phyloP scores from a whole-genome alignment of 208 protist species.

The Endotrypanum monterogeii region DNA sequence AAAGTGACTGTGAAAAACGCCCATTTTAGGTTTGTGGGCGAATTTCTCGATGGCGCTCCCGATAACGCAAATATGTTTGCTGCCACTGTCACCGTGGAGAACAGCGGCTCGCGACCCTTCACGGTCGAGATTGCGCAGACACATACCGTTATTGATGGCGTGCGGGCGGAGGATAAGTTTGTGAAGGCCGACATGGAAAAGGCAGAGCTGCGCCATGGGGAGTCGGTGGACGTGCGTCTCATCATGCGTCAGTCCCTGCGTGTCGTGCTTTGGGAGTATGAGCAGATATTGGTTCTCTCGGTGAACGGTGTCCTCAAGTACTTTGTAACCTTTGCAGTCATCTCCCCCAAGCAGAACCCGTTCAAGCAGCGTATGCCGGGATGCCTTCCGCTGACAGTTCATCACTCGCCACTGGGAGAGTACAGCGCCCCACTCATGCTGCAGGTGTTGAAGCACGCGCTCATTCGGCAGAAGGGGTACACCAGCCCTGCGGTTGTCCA shows the following conservation, averaged over 20 bases:
- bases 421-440: constrained; percentile 80
- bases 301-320: constrained; percentile 67
- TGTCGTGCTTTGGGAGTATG: constrained; percentile 56
- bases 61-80: constrained; percentile 37
- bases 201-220: constrained; percentile 50
- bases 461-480: constrained; percentile 74
- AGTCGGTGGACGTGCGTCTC: constrained; percentile 66
- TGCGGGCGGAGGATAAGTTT: constrained; percentile 51
- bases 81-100: constrained; percentile 55
- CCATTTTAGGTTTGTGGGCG: constrained; percentile 68
- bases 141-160: constrained; percentile 75
- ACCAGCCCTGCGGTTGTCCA: constrained; percentile 49
- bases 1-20: constrained; percentile 49
- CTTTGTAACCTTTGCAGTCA: constrained; percentile 72
- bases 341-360: constrained; percentile 60
- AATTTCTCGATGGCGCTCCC: constrained; percentile 27
- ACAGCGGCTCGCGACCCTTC: constrained; percentile 55
- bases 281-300: constrained; percentile 73
- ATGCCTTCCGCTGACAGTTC: constrained; percentile 67
- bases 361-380: constrained; percentile 65
- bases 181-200: constrained; percentile 49
- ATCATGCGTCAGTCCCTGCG: constrained; percentile 43
- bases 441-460: constrained; percentile 81
- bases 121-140: constrained; percentile 60
- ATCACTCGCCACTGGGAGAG: constrained; percentile 66